Base-by-base conservation (phyloP, 2,329 filamentous ascomycete species). In the Calonectria pauciramosa region DNA sequence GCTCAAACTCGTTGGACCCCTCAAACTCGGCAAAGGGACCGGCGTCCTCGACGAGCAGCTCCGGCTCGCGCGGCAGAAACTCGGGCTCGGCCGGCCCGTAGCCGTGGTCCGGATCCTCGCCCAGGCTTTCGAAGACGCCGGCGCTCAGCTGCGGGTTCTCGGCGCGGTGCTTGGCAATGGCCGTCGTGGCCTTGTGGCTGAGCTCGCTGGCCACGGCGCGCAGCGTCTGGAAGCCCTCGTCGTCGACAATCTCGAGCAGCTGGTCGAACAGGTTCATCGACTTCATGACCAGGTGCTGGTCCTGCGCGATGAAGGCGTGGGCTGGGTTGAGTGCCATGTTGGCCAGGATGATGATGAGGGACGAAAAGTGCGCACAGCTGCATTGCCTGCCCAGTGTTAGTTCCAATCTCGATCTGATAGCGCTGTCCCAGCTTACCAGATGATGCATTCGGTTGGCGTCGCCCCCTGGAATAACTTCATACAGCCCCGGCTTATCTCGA, bases 401-500 rank as follows among this genome's bases (percentile, higher is more conserved):
- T 7, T 3, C 14, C 13, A n/a, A 2, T 4, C 13, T n/a, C 14
- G 26, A 4, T 3, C 41, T 1, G 8, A 36, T 3, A 3, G 0
- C 4, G 1, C 20, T 8, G 1, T 23, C 20, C 0, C 20, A 1
- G 26, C 77, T 74, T 73, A 84, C 84, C 84, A 85, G 11, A 85
- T 74, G 6, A 84, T 73, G 60, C 80, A 82, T 44, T 86, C 83
- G 5, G 80, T 82, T 3, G 80, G 80, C 1, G 80, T 81, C 8
- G 80, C 78, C 18, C 80, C 71, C 13, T 80, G 79, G 32, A 84
- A 84, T 5, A 86, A 56, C 54, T 75, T 81, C 76, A 86, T 82
- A 38, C 82, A 86, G 2, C 81, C 80, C 5, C 85, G 79, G 30
- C 83, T 84, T 8, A 84, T 70, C 5, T 83, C 77, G 1, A 85